Evolutionary conservation across 2,329 filamentous ascomycete species (phyloP).

Genomic region (Grosmannia clavigera): DNA sequence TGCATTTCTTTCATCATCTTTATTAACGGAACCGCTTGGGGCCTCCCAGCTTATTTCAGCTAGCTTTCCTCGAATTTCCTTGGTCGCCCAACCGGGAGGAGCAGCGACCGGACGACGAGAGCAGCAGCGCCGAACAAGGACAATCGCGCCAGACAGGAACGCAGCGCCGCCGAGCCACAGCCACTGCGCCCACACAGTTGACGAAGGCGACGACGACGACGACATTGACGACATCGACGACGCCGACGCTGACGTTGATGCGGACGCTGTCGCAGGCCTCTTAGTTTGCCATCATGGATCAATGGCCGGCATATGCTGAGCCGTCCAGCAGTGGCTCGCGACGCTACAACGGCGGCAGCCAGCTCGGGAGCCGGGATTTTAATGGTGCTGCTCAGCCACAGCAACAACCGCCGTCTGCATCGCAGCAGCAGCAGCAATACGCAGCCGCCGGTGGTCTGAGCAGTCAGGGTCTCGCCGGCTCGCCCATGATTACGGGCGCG

Average conservation of each 20-base stretch:
- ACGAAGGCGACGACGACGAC: neutral
- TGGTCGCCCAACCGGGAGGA: too few relatives aligned
- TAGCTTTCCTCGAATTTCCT: neutral
- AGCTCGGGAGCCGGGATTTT: constrained; percentile 14
- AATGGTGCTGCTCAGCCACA: constrained; percentile 11
- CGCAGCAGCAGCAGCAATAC: constrained; percentile 10
- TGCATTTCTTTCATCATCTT: neutral
- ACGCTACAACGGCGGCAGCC: constrained; percentile 43
- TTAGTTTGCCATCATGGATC: constrained; percentile 30
- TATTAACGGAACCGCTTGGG: too few relatives aligned
- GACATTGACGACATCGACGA: neutral
- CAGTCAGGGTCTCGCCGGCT: constrained; percentile 37
- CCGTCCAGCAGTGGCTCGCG: constrained; percentile 47
- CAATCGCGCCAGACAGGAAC: neutral
- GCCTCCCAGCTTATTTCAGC: neutral
- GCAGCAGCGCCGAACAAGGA: neutral
- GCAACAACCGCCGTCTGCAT: constrained; percentile 12
- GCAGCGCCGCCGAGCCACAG: neutral
- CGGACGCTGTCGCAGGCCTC: neutral
- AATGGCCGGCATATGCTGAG: constrained; percentile 60
- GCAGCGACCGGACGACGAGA: too few relatives aligned
- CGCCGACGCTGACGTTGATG: neutral
- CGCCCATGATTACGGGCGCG: constrained; percentile 30
- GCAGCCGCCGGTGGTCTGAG: constrained; percentile 8
- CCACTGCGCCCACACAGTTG: neutral